Base-by-base conservation (phyloP, 2,329 filamentous ascomycete genomes). In the Clarireedia sp. region DNA sequence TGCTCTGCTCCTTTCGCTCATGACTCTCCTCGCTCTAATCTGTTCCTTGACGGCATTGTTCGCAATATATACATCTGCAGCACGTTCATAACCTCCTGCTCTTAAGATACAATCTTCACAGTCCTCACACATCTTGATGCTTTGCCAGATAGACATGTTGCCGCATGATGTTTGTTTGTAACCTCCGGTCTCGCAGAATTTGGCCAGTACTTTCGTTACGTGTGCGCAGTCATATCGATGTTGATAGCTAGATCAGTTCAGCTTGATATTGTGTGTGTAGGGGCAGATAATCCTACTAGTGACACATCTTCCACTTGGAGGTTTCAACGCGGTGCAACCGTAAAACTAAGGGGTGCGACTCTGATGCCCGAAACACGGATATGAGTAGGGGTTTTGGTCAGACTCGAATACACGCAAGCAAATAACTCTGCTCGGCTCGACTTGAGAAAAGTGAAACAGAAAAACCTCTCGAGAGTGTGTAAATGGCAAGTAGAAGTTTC, bases 91-190 rank as follows among this genome's bases (percentile, higher is more conserved):
- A 33, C 29, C 29, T 33, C 29, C 29, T 33, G 29, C 29, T 14
- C 29, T 9, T 12, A 33, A 33, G 29, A 17, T n/a, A 56, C 67
- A 68, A 16, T 63, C 59, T 23, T 66, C 64, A 49, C 67, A 68
- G 14, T 62, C 59, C 47, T 66, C 64, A 2, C 59, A 52, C 59
- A 67, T 60, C 6, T 59, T 55, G 19, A 69, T 64, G 8, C 51
- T 62, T 36, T 69, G 64, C 67, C 66, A 68, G 26, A 68, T 63
- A 8, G 53, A 52, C 23, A 59, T 61, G 48, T 60, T 63, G 48
- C 62, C 60, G 51, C 66, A 69, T 0, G 66, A 62, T 12, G 65
- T 68, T 57, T 69, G 67, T 9, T 66, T 57, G 8, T 67, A 59
- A 8, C 57, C 52, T 1, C 57, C 66, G 1, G 52, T 23, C 4